Base-by-base conservation (phyloP, 208 protist species). In the Balamuthia mandrillaris region DNA sequence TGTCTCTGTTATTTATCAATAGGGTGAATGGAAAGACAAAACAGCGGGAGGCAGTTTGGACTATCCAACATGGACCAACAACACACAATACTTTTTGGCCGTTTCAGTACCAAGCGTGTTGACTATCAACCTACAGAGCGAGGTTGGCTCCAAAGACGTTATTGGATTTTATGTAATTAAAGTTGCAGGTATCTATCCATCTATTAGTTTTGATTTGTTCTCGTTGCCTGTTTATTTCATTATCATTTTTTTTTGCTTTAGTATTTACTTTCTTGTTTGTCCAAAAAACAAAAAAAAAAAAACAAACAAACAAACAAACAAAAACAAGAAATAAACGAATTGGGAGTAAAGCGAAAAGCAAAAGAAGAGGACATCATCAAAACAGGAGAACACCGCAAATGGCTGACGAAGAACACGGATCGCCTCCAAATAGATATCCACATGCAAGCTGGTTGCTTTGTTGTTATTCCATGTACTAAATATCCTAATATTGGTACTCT, bases 131-230 rank as follows among this genome's bases (percentile, higher is more conserved):
- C 42, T 81, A n/a, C 41, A 81, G 51, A 81, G 72, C 72, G 60
- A 42, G 29, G 35, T 81, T 4, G 72, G 72, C 44, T 42, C 52
- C 29, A 49, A 81, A 31, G 41, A 81, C 10, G 35, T 49, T 21
- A 60, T 81, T n/a, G 72, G 72, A 3, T 81, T 81, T 31, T 81
- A 81, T 39, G 60, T 81, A 42, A 81, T 81, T 49, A 81, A 81
- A 31, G 45, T 81, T 4, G 72, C 72, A 21, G 72, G 72, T 81
- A 52, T n/a, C 24, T 72, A 9, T 45, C 42, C 31, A 6, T 70
- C 21, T 14, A 56, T 10, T 75, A 3, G n/a, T 75, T 45, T 47
- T 39, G 18, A 56, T 10, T 75, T 4, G n/a, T 75, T 45, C 3
- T 39, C 31, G n/a, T 16, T 27, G 3, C 7, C 33, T 7, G 12